Evolutionary conservation across 768 basidiomycete genomes (phyloP).

Genomic region (Pilatotrama ljubarskyi): DNA sequence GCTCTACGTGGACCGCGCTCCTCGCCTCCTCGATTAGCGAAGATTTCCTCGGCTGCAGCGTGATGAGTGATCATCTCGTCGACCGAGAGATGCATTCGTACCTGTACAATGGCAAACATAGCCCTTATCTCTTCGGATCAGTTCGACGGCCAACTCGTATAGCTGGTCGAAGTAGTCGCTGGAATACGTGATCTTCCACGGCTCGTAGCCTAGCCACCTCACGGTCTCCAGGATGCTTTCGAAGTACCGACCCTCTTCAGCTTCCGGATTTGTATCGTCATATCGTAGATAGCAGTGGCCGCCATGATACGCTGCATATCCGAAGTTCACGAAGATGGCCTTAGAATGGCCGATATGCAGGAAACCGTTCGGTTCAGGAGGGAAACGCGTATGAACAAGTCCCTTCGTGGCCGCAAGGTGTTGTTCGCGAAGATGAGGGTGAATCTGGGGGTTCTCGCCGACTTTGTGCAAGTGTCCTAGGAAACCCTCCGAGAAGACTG

Average conservation of each 20-base stretch:
- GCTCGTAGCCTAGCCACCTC: conserved; percentile 96
- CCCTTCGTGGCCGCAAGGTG: conserved; percentile 83
- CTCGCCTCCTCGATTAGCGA: conserved; percentile 80
- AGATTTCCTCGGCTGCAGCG: conserved; percentile 84
- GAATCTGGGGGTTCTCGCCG: conserved; percentile 89
- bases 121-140: conserved; percentile 88
- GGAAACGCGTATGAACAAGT: conserved; percentile 92
- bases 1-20: conserved; percentile 78
- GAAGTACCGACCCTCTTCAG: conserved; percentile 94
- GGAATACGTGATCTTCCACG: conserved; percentile 98
- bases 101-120: conserved; percentile 97
- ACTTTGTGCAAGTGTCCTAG: conserved; percentile 90
- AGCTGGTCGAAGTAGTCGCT: conserved; percentile 93
- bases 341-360: conserved; percentile 97
- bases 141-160: conserved; percentile 82
- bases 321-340: conserved; percentile 97
- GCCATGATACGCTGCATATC: conserved; percentile 93
- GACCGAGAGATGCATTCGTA: conserved; percentile 43
- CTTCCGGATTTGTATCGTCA: conserved; percentile 98
- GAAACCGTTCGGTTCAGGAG: conserved; percentile 97
- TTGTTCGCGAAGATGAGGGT: conserved; percentile 71
- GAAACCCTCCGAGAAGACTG: conserved; percentile 94
- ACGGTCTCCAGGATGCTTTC: conserved; percentile 95
- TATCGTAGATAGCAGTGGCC: conserved; percentile 93
- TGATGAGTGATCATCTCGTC: background rate